Conservation (phyloP, 1,139 yeast species). For the Zygoascus hellenicus region DNA sequence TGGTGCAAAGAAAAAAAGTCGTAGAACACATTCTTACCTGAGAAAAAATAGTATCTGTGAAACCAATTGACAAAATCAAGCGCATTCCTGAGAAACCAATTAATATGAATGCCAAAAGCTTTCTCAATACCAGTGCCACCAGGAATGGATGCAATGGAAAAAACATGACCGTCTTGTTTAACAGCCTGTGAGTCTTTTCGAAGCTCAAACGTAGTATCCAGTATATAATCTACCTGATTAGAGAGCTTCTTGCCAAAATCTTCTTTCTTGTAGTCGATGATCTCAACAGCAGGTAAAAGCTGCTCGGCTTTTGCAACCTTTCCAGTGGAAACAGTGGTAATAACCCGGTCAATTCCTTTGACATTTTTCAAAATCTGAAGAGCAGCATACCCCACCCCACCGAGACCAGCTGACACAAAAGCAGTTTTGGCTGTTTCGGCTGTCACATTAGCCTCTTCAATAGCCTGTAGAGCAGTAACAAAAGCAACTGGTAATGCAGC, state of each 20-base stretch:
- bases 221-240: constrained; percentile 9
- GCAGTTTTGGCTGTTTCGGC: not conserved
- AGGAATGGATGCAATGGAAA: constrained; percentile 12
- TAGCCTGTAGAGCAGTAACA: constrained; percentile 1
- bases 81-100: not conserved
- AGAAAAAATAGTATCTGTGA: not conserved
- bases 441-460: constrained; percentile 40
- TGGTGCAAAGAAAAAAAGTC: not conserved
- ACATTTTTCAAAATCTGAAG: constrained; percentile 13
- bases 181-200: constrained; percentile 10
- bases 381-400: constrained; percentile 7
- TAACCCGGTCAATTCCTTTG: constrained; percentile 9
- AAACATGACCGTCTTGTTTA: constrained; percentile 1
- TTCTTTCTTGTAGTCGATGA: constrained; percentile 12
- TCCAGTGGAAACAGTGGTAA: constrained; percentile 13
- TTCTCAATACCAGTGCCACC: constrained; percentile 1
- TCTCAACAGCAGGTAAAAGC: constrained; percentile 11
- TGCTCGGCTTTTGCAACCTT: constrained; percentile 10
- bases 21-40: not conserved
- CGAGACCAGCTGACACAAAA: constrained; percentile 4
- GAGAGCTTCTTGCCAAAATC: constrained; percentile 10
- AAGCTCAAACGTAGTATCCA: constrained; percentile 14
- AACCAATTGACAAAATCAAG: not conserved
- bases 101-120: not conserved
- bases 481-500: constrained; percentile 13